A percentile compares a stretch with the other conserved stretches of the same genome.
phyloP scores from a whole-genome alignment of 768 basidiomycete genomes.

The Hygrocybe punicea region DNA sequence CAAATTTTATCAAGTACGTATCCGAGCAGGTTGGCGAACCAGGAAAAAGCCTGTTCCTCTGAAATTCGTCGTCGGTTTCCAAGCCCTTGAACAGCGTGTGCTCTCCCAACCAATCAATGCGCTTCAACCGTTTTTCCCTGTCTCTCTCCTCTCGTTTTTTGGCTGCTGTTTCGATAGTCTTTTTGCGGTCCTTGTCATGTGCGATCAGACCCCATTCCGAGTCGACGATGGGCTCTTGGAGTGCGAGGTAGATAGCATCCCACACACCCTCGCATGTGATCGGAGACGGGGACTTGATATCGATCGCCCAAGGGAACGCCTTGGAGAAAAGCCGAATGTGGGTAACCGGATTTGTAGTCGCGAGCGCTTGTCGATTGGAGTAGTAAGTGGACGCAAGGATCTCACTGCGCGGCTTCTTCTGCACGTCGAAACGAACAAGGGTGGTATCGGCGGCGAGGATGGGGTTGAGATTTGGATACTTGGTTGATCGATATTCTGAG shows the following conservation, averaged over 20 bases:
- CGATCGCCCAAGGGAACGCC: slow-evolving; percentile 63
- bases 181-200: slow-evolving; percentile 41
- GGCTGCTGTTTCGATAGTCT: slow-evolving; percentile 48
- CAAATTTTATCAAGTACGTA: slow-evolving; percentile 59
- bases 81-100: slow-evolving; percentile 58
- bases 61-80: slow-evolving; percentile 56
- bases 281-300: slow-evolving; percentile 42
- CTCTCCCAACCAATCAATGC: slow-evolving; percentile 66
- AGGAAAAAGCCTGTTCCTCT: slow-evolving; percentile 49
- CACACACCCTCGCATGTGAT: slow-evolving; percentile 56
- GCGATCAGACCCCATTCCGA: slow-evolving; percentile 62
- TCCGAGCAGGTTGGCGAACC: slow-evolving; percentile 41
- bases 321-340: slow-evolving; percentile 56
- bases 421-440: slow-evolving; percentile 48
- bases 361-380: slow-evolving; percentile 35
- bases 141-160: slow-evolving; percentile 45
- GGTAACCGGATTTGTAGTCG: slow-evolving; percentile 35
- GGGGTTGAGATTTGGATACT: slow-evolving; percentile 53
- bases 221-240: slow-evolving; percentile 56
- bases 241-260: slow-evolving; percentile 45
- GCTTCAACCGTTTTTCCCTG: slow-evolving; percentile 39
- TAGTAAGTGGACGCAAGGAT: slow-evolving; percentile 45
- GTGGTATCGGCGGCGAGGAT: slow-evolving; percentile 52
- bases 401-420: slow-evolving; percentile 39
- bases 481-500: slow-evolving; percentile 26